Evolutionary conservation across 129 eudicot species (phyloP), one percentile per base, ranked within the genome.

Genomic region (Centaurea solstitialis): DNA sequence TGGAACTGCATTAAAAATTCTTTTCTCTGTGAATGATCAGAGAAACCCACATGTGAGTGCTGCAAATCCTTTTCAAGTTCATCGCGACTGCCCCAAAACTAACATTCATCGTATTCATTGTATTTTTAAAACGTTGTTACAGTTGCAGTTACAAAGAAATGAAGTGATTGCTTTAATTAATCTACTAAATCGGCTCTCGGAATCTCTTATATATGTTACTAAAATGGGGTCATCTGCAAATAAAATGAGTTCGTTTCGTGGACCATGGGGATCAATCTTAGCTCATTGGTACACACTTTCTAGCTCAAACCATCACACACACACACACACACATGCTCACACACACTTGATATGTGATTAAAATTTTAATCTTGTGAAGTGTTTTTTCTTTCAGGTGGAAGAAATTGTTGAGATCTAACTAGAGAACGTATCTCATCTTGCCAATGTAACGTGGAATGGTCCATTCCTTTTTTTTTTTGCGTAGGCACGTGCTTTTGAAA

Each of bases 101-200:
- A 59, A 5, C 0, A 37, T 33, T 23, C 24, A 38, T 41, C 30
- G 2, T 0, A 9, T 57, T 22, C 17, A 21, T 18, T 64, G 23
- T 53, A 21, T 66, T 9, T 71, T 43, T 39, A 0, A 0, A 75
- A 57, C 64, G 5, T 71, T 67, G 5, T 77, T 79, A 72, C 90
- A 95, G 98, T 77, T 95, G 86, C 87, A 87, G 78, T 82, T 92
- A 80, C 97, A 95, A 87, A 89, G 97, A 84, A 95, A 95, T 82
- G 98, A 92, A 86, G 99, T 92, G 86, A 95, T 92, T 80, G 99
- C 99, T 35, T 79, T 95, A 70, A 59, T 95, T 33, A 95, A 95
- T 84, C 82, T 95, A 72, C 97, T 95, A 12, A 86, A 92, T 78
- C 92, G 94, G 73, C 92, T 95, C 35, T 95, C 99, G 10, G 97